Evolutionary conservation across 306 rosid species (phyloP).

Genomic region (Aeschynomene evenia): DNA sequence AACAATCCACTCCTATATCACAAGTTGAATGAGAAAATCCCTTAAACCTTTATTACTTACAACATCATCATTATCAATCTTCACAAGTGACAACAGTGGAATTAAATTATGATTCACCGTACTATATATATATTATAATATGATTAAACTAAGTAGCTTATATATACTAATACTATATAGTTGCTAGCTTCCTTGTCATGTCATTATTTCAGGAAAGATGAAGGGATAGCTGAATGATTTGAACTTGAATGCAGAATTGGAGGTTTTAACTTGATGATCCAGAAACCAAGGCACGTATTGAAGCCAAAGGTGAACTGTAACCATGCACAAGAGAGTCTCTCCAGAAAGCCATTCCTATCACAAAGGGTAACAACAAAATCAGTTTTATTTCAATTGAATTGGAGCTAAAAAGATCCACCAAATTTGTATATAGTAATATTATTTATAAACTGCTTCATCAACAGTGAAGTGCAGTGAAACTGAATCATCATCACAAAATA

Average conservation of each 20-base stretch:
- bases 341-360: conserved; percentile 48
- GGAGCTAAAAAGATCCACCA: background rate
- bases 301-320: conserved; percentile 42
- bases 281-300: conserved; percentile 41
- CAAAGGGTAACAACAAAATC: background rate
- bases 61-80: conserved; percentile 22
- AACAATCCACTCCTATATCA: background rate
- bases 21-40: background rate
- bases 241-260: conserved; percentile 11
- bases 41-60: conserved; percentile 3
- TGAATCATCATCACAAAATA: background rate
- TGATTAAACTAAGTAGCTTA: background rate
- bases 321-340: conserved; percentile 47
- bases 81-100: background rate
- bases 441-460: too few relatives aligned
- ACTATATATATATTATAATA: background rate
- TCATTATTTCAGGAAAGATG: conserved; percentile 6
- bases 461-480: background rate
- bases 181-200: too few relatives aligned
- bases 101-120: conserved; percentile 4
- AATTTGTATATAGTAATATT: background rate
- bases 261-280: conserved; percentile 30
- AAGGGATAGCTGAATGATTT: background rate
- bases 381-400: background rate
- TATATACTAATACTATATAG: background rate